Evolutionary conservation across 768 basidiomycete species (phyloP).

Genomic region (Lactarius evosmus): DNA sequence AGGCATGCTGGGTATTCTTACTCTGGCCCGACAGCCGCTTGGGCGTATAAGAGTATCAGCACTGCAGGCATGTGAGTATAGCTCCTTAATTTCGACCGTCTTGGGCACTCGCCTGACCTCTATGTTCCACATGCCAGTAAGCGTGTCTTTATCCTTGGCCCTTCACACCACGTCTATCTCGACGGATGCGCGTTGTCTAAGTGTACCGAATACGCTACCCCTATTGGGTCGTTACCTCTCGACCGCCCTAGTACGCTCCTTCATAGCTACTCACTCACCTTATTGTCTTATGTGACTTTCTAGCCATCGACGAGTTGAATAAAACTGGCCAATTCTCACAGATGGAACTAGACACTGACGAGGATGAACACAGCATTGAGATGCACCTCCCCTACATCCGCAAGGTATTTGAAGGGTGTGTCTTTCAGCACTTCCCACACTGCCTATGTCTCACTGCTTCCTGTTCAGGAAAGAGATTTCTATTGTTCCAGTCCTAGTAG

Average conservation of each 20-base stretch:
- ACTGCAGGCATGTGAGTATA: slow-evolving; percentile 68
- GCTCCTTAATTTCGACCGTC: slow-evolving; percentile 5
- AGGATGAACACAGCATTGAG: slow-evolving; percentile 95
- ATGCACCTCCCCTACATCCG: slow-evolving; percentile 95
- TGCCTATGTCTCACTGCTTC: background rate
- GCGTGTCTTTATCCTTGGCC: slow-evolving; percentile 91
- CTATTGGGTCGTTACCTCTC: slow-evolving; percentile 76
- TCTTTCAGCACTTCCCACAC: background rate
- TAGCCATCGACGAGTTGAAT: slow-evolving; percentile 66
- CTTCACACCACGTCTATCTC: slow-evolving; percentile 90
- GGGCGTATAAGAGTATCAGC: slow-evolving; percentile 92
- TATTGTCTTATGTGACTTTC: background rate
- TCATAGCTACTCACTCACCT: background rate
- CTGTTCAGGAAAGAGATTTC: slow-evolving; percentile 60
- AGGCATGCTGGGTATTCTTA: slow-evolving; percentile 97
- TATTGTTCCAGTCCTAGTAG: slow-evolving; percentile 90
- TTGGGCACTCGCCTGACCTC: background rate
- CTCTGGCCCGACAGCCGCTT: slow-evolving; percentile 90
- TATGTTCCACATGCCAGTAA: slow-evolving; percentile 48
- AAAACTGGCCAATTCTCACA: slow-evolving; percentile 65
- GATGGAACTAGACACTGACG: slow-evolving; percentile 69
- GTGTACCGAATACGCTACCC: slow-evolving; percentile 80
- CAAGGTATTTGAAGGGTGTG: slow-evolving; percentile 78
- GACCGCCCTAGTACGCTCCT: slow-evolving; percentile 68
- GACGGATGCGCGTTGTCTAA: slow-evolving; percentile 81